phyloP scores from a whole-genome alignment of 257 asterid species.

The Handroanthus guayacan region DNA sequence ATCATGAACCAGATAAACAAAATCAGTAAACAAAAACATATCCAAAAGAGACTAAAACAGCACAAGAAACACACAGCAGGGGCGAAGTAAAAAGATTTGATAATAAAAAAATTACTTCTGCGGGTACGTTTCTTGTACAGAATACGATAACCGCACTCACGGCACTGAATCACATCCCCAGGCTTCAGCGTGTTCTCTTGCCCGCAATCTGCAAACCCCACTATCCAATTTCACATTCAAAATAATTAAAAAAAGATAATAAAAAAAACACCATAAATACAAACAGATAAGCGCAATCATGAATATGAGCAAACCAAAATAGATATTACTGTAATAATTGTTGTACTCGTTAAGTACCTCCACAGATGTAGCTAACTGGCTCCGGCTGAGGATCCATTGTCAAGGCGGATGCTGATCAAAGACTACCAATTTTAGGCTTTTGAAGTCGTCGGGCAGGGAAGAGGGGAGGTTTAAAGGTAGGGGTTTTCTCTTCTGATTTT shows the following conservation, averaged over 20 bases:
- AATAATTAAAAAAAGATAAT: neutral
- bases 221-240: constrained; percentile 1
- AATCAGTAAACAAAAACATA: neutral
- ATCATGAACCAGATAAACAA: neutral
- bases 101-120: constrained; percentile 50
- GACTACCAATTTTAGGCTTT: neutral
- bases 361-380: constrained; percentile 78
- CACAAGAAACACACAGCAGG: neutral
- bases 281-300: neutral
- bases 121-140: constrained; percentile 95
- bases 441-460: neutral
- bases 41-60: neutral
- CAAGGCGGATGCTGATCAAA: neutral
- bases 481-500: constrained; percentile 1
- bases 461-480: neutral
- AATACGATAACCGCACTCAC: constrained; percentile 90
- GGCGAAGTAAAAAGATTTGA: neutral
- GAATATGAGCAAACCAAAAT: neutral
- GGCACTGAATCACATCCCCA: constrained; percentile 88
- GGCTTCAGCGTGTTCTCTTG: constrained; percentile 84
- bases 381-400: constrained; percentile 82
- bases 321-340: neutral
- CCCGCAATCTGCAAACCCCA: constrained; percentile 67
- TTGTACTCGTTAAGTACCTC: constrained; percentile 47
- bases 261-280: neutral